Evolutionary conservation across 345 rosid species (phyloP).

Genomic region (Cochlearia excelsa): DNA sequence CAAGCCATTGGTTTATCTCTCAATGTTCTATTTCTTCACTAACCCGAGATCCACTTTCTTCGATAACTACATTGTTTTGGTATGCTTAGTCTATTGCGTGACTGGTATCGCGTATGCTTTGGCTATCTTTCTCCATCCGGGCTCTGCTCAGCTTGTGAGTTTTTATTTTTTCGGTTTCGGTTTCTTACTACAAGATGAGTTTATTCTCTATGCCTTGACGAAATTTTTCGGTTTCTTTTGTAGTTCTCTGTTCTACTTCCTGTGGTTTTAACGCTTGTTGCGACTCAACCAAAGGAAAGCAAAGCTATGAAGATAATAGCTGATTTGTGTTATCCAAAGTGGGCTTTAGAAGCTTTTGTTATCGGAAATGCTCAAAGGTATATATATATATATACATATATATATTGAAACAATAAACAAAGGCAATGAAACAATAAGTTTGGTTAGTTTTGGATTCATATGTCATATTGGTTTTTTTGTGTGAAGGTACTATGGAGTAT

Average conservation of each 20-base stretch:
- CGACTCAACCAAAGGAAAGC: conserved; percentile 49
- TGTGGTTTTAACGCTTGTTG: conserved; percentile 86
- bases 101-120: conserved; percentile 85
- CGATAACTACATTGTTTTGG: conserved; percentile 74
- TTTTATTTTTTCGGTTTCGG: not conserved
- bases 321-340: conserved; percentile 72
- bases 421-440: conserved; percentile 5
- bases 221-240: conserved; percentile 19
- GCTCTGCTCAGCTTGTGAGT: conserved; percentile 94
- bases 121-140: conserved; percentile 77
- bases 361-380: conserved; percentile 80
- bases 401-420: not conserved
- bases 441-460: not conserved
- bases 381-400: too few species aligned
- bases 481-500: conserved; percentile 76
- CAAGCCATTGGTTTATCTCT: conserved; percentile 86
- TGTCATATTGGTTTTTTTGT: not conserved
- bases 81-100: conserved; percentile 89
- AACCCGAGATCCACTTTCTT: conserved; percentile 80
- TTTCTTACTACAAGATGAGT: too few species aligned
- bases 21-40: conserved; percentile 88
- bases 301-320: conserved; percentile 41
- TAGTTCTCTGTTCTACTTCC: conserved; percentile 98
- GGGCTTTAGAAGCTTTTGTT: conserved; percentile 89
- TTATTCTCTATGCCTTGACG: conserved; percentile 5